A percentile compares a stretch with the other conserved stretches of the same genome.
Conservation (phyloP, 2,329 filamentous ascomycete genomes). For the Sclerotinia minor region DNA sequence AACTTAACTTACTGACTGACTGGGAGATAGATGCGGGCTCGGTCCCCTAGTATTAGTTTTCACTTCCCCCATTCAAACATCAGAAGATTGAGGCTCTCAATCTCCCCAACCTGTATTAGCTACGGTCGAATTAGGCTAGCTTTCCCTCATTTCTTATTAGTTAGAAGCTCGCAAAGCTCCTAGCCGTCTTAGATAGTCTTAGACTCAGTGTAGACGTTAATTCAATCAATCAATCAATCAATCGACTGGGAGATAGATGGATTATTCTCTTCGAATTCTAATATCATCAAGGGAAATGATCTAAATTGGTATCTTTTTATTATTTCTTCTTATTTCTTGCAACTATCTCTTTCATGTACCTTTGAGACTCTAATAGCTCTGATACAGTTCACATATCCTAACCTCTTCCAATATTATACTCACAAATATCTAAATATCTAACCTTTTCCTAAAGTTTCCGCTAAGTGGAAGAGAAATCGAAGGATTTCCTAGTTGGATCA, state of each 20-base stretch:
- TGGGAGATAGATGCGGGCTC: too few species aligned
- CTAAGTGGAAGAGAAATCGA: neutral
- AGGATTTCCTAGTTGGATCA: neutral
- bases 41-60: too few species aligned
- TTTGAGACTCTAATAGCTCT: neutral
- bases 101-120: too few species aligned
- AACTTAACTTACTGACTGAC: too few species aligned
- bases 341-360: constrained; percentile 5
- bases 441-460: neutral
- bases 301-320: constrained; percentile 4
- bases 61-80: too few species aligned
- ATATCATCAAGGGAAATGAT: neutral
- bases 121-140: too few species aligned
- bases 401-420: neutral
- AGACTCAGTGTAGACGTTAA: too few species aligned
- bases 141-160: too few species aligned
- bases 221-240: too few species aligned
- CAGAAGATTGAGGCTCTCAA: too few species aligned
- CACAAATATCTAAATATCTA: neutral
- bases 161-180: too few species aligned
- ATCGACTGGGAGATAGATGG: neutral
- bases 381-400: neutral
- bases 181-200: too few species aligned
- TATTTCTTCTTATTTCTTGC: neutral
- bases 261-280: neutral